Conservation (phyloP, 78 protist genomes). For the Dictyostelium intermedium region DNA sequence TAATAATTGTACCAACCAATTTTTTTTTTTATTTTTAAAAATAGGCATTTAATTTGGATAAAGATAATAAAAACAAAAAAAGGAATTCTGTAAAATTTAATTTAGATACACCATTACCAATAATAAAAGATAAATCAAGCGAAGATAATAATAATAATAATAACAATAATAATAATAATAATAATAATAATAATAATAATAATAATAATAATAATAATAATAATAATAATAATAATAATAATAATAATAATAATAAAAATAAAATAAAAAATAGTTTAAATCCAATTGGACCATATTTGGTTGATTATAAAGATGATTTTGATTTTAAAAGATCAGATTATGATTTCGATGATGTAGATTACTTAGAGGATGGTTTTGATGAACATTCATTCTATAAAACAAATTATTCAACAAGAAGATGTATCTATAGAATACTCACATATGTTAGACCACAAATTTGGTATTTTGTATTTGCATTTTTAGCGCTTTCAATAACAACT, state of each 20-base stretch:
- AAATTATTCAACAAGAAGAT: constrained; percentile 50
- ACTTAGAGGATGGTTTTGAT: constrained; percentile 4
- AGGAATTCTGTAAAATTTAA: not conserved
- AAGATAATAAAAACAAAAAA: not conserved
- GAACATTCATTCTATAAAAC: constrained; percentile 30
- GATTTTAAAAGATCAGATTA: constrained; percentile 1
- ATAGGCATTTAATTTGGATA: not conserved
- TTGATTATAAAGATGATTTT: constrained; percentile 9
- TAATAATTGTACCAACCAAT: not conserved
- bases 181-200: not conserved
- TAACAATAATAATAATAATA: not conserved
- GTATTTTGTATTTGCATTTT: constrained; percentile 48
- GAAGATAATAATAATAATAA: not conserved
- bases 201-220: too few species aligned
- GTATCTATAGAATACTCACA: constrained; percentile 17
- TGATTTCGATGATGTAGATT: constrained; percentile 23
- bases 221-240: not conserved
- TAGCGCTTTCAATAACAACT: constrained; percentile 43
- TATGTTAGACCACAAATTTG: constrained; percentile 61
- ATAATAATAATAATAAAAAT: not conserved
- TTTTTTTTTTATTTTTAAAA: not conserved
- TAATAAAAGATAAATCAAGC: not conserved
- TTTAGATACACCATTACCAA: not conserved
- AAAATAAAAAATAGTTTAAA: not conserved
- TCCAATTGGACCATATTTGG: not conserved